Evolutionary conservation across 192 early-diverging fungal species (phyloP).

Genomic region (Linnemannia exigua): DNA sequence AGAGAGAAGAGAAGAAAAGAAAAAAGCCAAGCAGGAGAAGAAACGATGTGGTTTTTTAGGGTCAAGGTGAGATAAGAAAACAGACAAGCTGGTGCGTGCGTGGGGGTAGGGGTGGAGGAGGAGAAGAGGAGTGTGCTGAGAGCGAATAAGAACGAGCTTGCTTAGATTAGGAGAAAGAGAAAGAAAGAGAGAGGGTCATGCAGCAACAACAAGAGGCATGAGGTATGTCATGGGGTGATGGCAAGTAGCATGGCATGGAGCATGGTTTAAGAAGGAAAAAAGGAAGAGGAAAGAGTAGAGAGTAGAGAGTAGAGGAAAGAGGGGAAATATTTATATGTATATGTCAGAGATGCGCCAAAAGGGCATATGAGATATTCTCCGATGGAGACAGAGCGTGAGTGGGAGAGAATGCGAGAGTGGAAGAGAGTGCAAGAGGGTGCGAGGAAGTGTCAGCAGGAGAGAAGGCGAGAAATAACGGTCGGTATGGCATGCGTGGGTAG

Average conservation of each 20-base stretch:
- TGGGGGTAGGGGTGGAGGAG: neutral
- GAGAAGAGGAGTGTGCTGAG: neutral
- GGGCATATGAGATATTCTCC: constrained; percentile 4
- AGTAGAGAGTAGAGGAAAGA: neutral
- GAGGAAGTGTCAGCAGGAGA: neutral
- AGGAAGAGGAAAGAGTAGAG: neutral
- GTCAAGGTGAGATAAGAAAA: neutral
- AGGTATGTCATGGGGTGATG: neutral
- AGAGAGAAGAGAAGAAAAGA: neutral
- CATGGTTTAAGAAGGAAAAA: neutral
- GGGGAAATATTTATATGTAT: neutral
- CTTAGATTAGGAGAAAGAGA: neutral
- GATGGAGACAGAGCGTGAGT: neutral
- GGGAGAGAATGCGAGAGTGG: neutral
- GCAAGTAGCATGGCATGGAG: neutral
- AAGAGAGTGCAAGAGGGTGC: constrained; percentile 1
- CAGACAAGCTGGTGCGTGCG: neutral
- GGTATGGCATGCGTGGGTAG: neutral
- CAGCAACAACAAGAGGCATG: no score
- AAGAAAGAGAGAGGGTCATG: neutral
- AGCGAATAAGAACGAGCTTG: neutral
- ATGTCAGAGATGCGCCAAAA: neutral
- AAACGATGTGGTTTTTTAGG: neutral
- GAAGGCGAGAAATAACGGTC: constrained; percentile 4
- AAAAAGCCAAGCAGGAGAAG: neutral